Evolutionary conservation across 108 stramenopile genomes (phyloP).

Genomic region (Pseudonitzschia multistriata): DNA sequence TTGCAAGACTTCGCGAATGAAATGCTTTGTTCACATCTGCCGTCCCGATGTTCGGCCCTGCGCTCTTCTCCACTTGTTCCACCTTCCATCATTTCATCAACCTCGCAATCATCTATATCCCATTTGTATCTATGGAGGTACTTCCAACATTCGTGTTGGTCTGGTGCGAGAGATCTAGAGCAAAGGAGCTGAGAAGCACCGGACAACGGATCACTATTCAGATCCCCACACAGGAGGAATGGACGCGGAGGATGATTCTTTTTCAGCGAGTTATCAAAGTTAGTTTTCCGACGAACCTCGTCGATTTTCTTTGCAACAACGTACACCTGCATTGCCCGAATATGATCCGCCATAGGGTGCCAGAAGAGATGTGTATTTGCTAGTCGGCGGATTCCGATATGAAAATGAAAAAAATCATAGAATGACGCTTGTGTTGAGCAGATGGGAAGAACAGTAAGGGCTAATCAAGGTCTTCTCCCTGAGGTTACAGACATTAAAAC

Average conservation of each 20-base stretch:
- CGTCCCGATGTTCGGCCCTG: background rate
- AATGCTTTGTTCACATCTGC: background rate
- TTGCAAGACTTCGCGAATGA: background rate
- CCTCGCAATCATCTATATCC: slow-evolving; percentile 37
- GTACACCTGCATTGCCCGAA: slow-evolving; percentile 58
- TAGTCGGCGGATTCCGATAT: background rate
- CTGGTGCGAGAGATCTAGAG: slow-evolving; percentile 36
- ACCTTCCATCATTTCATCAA: slow-evolving; percentile 12
- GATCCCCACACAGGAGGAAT: slow-evolving; percentile 69
- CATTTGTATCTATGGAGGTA: slow-evolving; percentile 56
- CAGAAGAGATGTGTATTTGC: slow-evolving; percentile 81
- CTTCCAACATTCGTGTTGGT: slow-evolving; percentile 44
- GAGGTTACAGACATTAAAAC: background rate
- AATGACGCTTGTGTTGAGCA: background rate
- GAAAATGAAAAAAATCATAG: background rate
- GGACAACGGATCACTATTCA: slow-evolving; percentile 48
- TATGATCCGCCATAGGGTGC: slow-evolving; percentile 66
- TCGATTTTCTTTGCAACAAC: slow-evolving; percentile 50
- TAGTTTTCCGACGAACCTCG: slow-evolving; percentile 29
- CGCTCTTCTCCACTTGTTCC: slow-evolving; percentile 1
- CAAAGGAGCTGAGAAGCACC: slow-evolving; percentile 50
- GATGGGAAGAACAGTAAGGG: background rate
- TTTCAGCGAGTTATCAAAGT: background rate
- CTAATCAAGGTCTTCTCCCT: background rate
- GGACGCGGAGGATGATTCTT: slow-evolving; percentile 24